Evolutionary conservation across 441 rosid genomes (phyloP), one percentile per base, ranked within the genome.

Genomic region (Adansonia grandidieri): DNA sequence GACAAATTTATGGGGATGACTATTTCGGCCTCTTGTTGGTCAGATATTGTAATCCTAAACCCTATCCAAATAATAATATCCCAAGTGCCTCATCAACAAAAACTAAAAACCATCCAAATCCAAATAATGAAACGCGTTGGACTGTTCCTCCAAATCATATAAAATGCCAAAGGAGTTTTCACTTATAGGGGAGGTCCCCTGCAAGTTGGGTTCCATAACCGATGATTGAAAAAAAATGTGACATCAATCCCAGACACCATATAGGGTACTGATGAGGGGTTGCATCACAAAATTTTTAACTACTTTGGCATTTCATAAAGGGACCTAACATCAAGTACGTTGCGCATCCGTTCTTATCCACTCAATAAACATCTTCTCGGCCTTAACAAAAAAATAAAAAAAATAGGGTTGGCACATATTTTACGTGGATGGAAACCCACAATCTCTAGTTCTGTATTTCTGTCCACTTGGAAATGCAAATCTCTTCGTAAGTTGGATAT

Each of bases 1-100:
- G 17, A 73, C 53, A 73, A 73, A n/a, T 57, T 42, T 53, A 40
- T 57, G 32, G 76, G 47, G 71, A 42, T 58, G 53, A 14, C 66
- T 73, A 48, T 19, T 56, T 51, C 15, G 10, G 4, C 8, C 24
- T 17, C 10, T 45, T 3, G 17, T 22, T 47, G 37, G 17, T 47
- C 10, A 47, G n/a, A 11, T 68, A 20, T 45, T 68, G 54, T 54
- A 11, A 19, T 28, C 51, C 9, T 17, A 67, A 66, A 28, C 8
- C n/a, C n/a, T 67, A 47, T 20, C 56, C 72, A 47, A 37, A 67
- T 17, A 67, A 67, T 47, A 45, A 24, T 24, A 24, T 20, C 24
- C 24, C 32, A 19, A 9, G 56, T 67, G 54, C 5, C 3, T 45
- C 0, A 20, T 45, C 0, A 20, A 67, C 71, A 4, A 68, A 17